These are phyloP conservation scores for Conticribra weissflogii DNA, from an alignment of 108 stramenopile genomes.

Conservation along the genomic window DNA sequence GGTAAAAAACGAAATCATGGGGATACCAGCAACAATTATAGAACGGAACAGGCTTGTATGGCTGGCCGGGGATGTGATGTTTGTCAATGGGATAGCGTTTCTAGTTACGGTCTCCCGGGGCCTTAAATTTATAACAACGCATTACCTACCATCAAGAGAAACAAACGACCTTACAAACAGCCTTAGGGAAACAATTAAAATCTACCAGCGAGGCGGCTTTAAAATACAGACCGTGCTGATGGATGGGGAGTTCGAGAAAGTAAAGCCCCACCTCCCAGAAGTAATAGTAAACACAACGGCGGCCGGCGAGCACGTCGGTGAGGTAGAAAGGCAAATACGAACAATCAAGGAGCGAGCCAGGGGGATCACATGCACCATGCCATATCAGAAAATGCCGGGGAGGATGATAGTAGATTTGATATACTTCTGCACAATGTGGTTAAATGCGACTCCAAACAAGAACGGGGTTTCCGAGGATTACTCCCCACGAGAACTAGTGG, in stretches of 20 bases:
- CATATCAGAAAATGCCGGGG: too few relatives aligned
- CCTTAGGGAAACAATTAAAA: conserved; percentile 1
- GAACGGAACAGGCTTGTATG: conserved; percentile 21
- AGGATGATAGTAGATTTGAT: conserved; percentile 20
- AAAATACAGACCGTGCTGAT: too few relatives aligned
- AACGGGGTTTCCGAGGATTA: conserved; percentile 18
- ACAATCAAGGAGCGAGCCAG: conserved; percentile 24
- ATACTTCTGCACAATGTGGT: conserved; percentile 17
- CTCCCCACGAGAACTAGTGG: conserved; percentile 22
- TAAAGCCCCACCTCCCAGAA: conserved; percentile 5
- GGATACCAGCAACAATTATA: conserved; percentile 27
- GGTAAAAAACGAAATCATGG: conserved; percentile 17
- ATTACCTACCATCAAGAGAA: too few relatives aligned
- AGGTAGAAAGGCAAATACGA: conserved; percentile 17
- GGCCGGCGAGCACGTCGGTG: conserved; percentile 36
- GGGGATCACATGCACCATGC: too few relatives aligned
- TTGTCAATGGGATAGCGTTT: conserved; percentile 42
- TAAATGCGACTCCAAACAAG: conserved; percentile 38
- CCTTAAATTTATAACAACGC: too few relatives aligned
- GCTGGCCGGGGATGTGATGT: conserved; percentile 39
- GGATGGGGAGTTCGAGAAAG: conserved; percentile 25
- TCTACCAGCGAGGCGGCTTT: conserved; percentile 24
- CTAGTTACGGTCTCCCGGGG: conserved; percentile 43
- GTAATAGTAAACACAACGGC: conserved; percentile 28
- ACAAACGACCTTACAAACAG: conserved; percentile 1